Conservation (phyloP, 139 green algal species). For the Auxenochlorella pyrenoidosa region DNA sequence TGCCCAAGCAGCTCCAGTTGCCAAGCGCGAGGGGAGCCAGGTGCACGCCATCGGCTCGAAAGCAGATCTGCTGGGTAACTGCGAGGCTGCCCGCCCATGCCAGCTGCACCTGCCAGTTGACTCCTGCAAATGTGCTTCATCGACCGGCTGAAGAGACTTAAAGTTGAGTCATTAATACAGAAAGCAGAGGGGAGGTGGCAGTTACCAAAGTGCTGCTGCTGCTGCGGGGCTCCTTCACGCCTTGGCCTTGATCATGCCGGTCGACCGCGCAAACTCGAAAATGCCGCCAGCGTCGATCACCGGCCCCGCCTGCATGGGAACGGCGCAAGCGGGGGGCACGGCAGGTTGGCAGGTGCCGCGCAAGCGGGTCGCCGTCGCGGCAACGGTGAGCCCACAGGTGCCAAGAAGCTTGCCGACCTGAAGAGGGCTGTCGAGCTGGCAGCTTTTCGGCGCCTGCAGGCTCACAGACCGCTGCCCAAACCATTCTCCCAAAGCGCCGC, state of each 20-base stretch:
- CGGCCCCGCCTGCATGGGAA: conserved; percentile 78
- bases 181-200: not conserved
- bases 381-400: no score
- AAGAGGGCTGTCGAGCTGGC: no score
- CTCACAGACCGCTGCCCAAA: no score
- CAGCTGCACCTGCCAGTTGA: not conserved
- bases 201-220: not conserved
- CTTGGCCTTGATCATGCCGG: conserved; percentile 54
- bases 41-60: no score
- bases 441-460: no score
- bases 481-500: no score
- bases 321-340: not conserved
- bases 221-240: not conserved
- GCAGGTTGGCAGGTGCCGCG: not conserved
- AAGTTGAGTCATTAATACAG: conserved; percentile 25
- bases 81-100: not conserved
- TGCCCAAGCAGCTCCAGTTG: not conserved
- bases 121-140: not conserved
- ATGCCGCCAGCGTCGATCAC: conserved; percentile 94
- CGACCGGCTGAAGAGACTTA: not conserved
- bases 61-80: no score
- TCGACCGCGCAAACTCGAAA: conserved; percentile 89
- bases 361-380: not conserved
- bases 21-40: no score
- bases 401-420: no score